Evolutionary conservation across 129 eudicot genomes (phyloP), one percentile per base, ranked within the genome.

Genomic region (Rutidosis leptorrhynchoides): DNA sequence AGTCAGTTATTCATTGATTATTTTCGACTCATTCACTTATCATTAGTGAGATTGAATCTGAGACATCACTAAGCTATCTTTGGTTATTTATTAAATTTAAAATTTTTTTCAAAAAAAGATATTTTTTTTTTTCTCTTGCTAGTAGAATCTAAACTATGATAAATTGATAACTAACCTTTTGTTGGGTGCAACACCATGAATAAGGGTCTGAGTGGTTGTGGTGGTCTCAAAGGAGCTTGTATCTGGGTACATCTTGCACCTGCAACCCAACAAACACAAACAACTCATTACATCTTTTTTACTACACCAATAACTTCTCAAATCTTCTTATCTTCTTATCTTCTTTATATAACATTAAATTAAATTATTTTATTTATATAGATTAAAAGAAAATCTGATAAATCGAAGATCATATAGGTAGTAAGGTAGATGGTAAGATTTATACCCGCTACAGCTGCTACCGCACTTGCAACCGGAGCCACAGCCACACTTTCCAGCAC

Each of bases 381-480:
- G 5, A 30, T 30, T 0, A 32, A 32, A 35, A 35, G 42, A 32
- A 32, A 32, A 32, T n/a, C n/a, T n/a, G n/a, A n/a, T n/a, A n/a
- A n/a, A n/a, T n/a, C n/a, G n/a, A n/a, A n/a, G n/a, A n/a, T n/a
- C n/a, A n/a, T n/a, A n/a, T n/a, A n/a, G n/a, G n/a, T n/a, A n/a
- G n/a, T n/a, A n/a, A n/a, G n/a, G n/a, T n/a, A n/a, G n/a, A n/a
- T n/a, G n/a, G n/a, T n/a, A n/a, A n/a, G n/a, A n/a, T n/a, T n/a
- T n/a, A n/a, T n/a, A 89, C 96, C 96, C 96, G 37, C 80, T 76
- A 51, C 96, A 85, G 88, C 88, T 80, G 66, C 19, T 79, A 62
- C 96, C 96, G 68, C 96, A 89, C 79, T 79, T 83, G 88, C 96
- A 89, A 77, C 61, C 77, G 52, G 96, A 62, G 7, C 96, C 96